These are phyloP conservation scores for Punica granatum DNA, from an alignment of 345 rosid genomes.

Conservation along the genomic window DNA sequence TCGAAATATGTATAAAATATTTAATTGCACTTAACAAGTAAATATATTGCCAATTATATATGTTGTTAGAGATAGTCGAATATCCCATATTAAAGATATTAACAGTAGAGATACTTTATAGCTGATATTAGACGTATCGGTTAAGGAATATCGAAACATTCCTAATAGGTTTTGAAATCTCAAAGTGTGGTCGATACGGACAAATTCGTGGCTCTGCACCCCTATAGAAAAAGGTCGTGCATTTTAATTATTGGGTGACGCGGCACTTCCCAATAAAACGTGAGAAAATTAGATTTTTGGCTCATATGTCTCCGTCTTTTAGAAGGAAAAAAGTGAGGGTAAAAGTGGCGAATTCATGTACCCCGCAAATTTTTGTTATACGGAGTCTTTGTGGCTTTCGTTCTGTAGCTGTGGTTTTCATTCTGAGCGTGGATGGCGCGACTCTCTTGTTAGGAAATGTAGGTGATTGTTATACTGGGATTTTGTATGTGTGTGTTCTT, in stretches of 20 bases:
- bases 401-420: not conserved
- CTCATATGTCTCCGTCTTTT: not conserved
- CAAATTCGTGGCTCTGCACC: no score
- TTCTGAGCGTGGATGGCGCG: not conserved
- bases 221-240: not conserved
- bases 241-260: not conserved
- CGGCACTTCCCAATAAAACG: not conserved
- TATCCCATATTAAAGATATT: no score
- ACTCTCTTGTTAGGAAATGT: not conserved
- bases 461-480: not conserved
- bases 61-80: no score
- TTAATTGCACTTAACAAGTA: no score
- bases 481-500: not conserved
- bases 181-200: no score
- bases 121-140: no score
- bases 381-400: not conserved
- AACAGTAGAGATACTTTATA: no score
- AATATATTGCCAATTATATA: no score
- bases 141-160: no score
- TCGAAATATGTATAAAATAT: no score
- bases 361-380: not conserved
- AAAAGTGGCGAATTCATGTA: not conserved
- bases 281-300: not conserved
- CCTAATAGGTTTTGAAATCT: no score
- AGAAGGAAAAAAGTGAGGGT: not conserved